phyloP scores from a whole-genome alignment of 768 basidiomycete species.

The Phaeolepiota aurea region DNA sequence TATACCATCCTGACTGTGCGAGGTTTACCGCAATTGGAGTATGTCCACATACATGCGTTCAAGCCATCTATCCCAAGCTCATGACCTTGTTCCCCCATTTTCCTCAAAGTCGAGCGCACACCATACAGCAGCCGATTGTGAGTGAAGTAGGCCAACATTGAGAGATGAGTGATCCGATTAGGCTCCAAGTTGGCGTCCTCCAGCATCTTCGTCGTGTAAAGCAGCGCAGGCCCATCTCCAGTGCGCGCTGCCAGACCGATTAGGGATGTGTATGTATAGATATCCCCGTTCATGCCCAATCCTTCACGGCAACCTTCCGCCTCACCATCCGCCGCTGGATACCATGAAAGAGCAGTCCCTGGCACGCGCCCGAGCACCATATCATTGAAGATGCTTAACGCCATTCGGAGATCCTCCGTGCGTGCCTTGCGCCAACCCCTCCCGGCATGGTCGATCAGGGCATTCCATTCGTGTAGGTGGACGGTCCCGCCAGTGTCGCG shows the following conservation, averaged over 20 bases:
- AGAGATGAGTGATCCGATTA: constrained; percentile 54
- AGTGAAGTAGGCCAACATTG: constrained; percentile 49
- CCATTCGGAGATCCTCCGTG: constrained; percentile 47
- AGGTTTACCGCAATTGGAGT: constrained; percentile 39
- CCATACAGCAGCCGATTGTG: constrained; percentile 36
- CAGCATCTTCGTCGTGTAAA: constrained; percentile 47
- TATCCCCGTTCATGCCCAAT: constrained; percentile 41
- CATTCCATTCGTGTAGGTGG: constrained; percentile 68
- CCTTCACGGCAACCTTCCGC: constrained; percentile 6
- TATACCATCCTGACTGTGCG: constrained; percentile 59
- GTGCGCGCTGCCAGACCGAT: constrained; percentile 56
- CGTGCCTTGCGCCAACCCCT: constrained; percentile 55
- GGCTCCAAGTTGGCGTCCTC: constrained; percentile 44
- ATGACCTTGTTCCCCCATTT: constrained; percentile 41
- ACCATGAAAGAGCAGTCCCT: no score
- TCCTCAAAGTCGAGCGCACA: constrained; percentile 45
- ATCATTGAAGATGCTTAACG: constrained; percentile 54
- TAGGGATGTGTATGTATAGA: constrained; percentile 63
- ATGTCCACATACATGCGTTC: constrained; percentile 69
- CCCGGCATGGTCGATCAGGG: constrained; percentile 59
- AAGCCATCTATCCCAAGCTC: constrained; percentile 56
- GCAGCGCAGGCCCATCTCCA: constrained; percentile 28
- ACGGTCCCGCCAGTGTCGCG: constrained; percentile 46
- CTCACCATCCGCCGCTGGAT: constrained; percentile 1
- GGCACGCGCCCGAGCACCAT: constrained; percentile 40